Evolutionary conservation across 208 protist genomes (phyloP), one percentile per base, ranked within the genome.

Genomic region (Acanthamoeba culbertsoni): DNA sequence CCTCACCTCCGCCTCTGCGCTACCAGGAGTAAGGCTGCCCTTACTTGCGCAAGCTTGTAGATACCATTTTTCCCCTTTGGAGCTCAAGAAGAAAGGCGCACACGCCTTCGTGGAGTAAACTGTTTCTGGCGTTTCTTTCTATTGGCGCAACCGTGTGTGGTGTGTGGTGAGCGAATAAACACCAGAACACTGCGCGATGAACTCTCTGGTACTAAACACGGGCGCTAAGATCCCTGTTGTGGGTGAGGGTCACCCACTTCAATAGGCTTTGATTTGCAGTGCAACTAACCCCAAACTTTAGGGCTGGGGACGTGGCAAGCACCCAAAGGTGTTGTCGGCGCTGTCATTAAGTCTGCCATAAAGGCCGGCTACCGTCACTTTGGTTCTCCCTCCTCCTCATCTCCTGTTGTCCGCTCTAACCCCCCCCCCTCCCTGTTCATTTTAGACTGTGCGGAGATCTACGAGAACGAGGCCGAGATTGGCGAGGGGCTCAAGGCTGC

Each of bases 401-500:
- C 57, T 59, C 48, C n/a, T 86, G 20, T 55, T 51, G 26, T 42
- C 7, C 46, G 73, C 14, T 55, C 7, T 84, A 31, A 45, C 8
- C 28, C 12, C 73, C 28, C 28, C 37, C 73, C 26, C 26, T 84
- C n/a, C n/a, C n/a, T n/a, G n/a, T n/a, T n/a, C n/a, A n/a, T 46
- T 7, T 14, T n/a, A 86, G 77, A 86, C 40, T 86, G 77, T 55
- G 77, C 77, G 7, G 77, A 86, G 35, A 51, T 57, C 55, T 63
- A 63, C 55, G 31, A 63, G 95, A 79, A 79, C 68, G 68, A 79
- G 68, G 68, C 68, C 10, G 68, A 79, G 68, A n/a, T 79, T 20
- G 68, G 68, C 16, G 40, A 10, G 10, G 28, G 31, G 16, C 68
- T 79, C 35, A 79, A 79, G 68, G 68, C 35, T 18, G 68, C 68